Base-by-base conservation (phyloP, 1,139 yeast species). In the Yamadazyma songkhlaensis region DNA sequence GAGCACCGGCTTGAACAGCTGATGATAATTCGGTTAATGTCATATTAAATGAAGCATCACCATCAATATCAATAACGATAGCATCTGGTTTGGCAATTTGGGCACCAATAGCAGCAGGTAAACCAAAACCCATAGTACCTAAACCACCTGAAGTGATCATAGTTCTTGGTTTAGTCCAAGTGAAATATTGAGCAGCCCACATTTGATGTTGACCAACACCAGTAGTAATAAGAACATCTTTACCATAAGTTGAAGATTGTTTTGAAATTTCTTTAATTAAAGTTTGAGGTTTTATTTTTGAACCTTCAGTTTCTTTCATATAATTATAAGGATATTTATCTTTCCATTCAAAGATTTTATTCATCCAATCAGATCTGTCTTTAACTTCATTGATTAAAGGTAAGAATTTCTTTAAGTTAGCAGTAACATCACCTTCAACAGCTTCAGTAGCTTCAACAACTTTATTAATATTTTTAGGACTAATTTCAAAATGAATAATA, bases 171-270 rank as follows among this genome's bases (percentile, higher is more conserved):
- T 78, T 69, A 44, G 81, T 84, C 95, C 96, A 90, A 39, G 89
- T 80, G 79, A 84, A 89, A 64, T 89, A 90, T 69, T 92, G 98
- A 31, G 98, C 98, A 31, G 97, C 94, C 97, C 98, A 92, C 98
- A 92, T 92, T 72, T 92, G 98, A 75, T 92, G 98, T 74, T 92
- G 98, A 44, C 98, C 98, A 41, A 92, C 97, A 73, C 98, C 98
- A 33, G 98, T 92, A 40, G 97, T 85, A 51, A 92, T 82, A 55
- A 89, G 80, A 45, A 88, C 90, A 46, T 81, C 87, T 60, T 79
- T 86, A 45, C 79, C 81, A 54, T 80, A 77, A 39, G 72, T 70
- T 38, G 70, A 72, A 28, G 90, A 81, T 54, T 89, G 83, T 46
- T 80, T 75, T 8, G 95, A 81, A 42, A 92, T 75, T 62, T 86